These are phyloP conservation scores for Emericellopsis atlantica DNA, from an alignment of 2,329 filamentous ascomycete species.

Conservation along the genomic window DNA sequence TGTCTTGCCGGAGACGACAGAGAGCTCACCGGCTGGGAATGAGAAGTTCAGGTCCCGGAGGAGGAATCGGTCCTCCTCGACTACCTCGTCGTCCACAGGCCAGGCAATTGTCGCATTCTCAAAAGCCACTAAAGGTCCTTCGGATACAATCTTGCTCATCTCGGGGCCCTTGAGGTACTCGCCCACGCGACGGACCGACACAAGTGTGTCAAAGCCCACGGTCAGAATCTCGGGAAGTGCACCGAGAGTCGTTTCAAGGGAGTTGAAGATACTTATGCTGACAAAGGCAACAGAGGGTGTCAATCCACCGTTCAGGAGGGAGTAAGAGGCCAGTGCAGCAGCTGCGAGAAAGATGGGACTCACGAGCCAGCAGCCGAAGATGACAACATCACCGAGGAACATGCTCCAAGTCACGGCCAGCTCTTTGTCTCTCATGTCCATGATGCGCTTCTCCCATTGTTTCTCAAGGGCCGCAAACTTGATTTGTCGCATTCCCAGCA, in stretches of 20 bases:
- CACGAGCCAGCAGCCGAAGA: slow-evolving; percentile 58
- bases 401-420: slow-evolving; percentile 53
- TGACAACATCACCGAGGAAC: slow-evolving; percentile 49
- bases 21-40: slow-evolving; percentile 58
- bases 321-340: slow-evolving; percentile 57
- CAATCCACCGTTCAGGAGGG: slow-evolving; percentile 47
- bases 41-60: slow-evolving; percentile 50
- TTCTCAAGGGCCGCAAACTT: slow-evolving; percentile 69
- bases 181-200: slow-evolving; percentile 62
- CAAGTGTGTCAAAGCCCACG: slow-evolving; percentile 55
- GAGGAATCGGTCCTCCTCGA: slow-evolving; percentile 48
- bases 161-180: slow-evolving; percentile 58
- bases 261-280: slow-evolving; percentile 60
- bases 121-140: slow-evolving; percentile 50
- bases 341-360: slow-evolving; percentile 64
- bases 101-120: slow-evolving; percentile 59
- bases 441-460: slow-evolving; percentile 62
- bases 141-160: slow-evolving; percentile 37
- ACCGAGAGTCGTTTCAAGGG: slow-evolving; percentile 59
- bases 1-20: slow-evolving; percentile 64
- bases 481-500: slow-evolving; percentile 72
- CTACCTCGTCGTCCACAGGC: slow-evolving; percentile 53
- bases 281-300: slow-evolving; percentile 68
- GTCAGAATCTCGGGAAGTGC: slow-evolving; percentile 63
- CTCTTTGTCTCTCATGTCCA: slow-evolving; percentile 49